Base-by-base conservation (phyloP, 2,329 filamentous ascomycete species). In the Neocatenulostroma microsporum region DNA sequence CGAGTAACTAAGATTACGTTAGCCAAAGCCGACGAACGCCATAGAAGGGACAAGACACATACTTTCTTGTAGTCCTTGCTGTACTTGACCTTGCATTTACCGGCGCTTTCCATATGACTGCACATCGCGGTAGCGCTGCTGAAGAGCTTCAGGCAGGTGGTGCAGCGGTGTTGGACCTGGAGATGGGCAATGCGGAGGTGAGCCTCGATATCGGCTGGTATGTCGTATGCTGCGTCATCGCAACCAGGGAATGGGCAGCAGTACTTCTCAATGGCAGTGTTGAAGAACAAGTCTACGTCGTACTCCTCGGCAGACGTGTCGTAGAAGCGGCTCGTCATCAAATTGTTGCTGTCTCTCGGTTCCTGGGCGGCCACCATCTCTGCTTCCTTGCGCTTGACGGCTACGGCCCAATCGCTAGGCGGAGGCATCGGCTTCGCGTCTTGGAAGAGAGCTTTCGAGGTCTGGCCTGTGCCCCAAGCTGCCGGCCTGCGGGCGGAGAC, bases 171-270 rank as follows among this genome's bases (percentile, higher is more conserved):
- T 15, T 52, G 49, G 2, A 45, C 51, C 18, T 58, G 50, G 13
- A 58, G 54, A 41, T 68, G 65, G 1, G 49, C 45, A 4, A 39
- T 27, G 10, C 51, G 42, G 39, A 67, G 57, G 46, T 67, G 64
- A 13, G 34, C 35, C 26, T 54, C 51, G 7, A 67, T 52, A 5
- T 63, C 57, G 30, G 15, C 24, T 18, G 40, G 42, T 11, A 41
- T 51, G 2, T 40, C 37, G 35, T 58, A 61, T 3, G 21, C 12
- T 17, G 15, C 27, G 11, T 37, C 48, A 8, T 61, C 57, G 67
- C 78, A 81, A 3, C 54, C 47, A 1, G 47, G 44, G 37, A 72
- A 66, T 0, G 76, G 77, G 37, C 78, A 82, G 36, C 56, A 62
- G 58, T 67, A 82, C 32, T 60, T 63, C 30, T 59, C 52, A 1